Conservation (phyloP, 2,329 filamentous ascomycete genomes). For the Arthrobotrys pseudoclavata region DNA sequence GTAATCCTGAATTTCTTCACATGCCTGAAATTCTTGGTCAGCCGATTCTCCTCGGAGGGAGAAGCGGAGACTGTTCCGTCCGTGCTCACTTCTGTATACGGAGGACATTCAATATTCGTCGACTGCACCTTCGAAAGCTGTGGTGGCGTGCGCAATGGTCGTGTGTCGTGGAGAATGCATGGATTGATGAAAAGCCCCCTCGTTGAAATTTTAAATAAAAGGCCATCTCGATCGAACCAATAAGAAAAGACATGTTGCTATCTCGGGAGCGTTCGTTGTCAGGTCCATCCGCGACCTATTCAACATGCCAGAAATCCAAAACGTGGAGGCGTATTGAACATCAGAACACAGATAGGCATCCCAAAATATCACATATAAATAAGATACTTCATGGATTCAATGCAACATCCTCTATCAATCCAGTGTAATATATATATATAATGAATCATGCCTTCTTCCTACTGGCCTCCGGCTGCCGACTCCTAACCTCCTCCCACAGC, state of each 20-base stretch:
- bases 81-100: neutral
- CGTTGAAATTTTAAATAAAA: neutral
- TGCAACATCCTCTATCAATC: neutral
- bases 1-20: conserved; percentile 7
- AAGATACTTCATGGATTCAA: neutral
- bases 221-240: too few relatives aligned
- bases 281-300: neutral
- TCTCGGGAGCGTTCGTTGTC: conserved; percentile 2
- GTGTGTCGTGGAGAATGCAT: neutral
- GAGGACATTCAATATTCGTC: neutral
- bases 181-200: neutral
- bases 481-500: conserved; percentile 83
- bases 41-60: neutral
- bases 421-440: neutral
- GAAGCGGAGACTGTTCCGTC: neutral
- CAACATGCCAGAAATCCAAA: neutral
- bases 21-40: neutral
- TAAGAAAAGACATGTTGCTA: neutral
- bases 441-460: conserved; percentile 22
- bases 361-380: neutral
- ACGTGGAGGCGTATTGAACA: neutral
- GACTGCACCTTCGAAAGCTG: neutral
- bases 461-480: conserved; percentile 64
- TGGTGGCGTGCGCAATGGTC: neutral
- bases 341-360: too few relatives aligned